phyloP scores from a whole-genome alignment of 2,329 filamentous ascomycete species.

The Diaporthe nobilis region DNA sequence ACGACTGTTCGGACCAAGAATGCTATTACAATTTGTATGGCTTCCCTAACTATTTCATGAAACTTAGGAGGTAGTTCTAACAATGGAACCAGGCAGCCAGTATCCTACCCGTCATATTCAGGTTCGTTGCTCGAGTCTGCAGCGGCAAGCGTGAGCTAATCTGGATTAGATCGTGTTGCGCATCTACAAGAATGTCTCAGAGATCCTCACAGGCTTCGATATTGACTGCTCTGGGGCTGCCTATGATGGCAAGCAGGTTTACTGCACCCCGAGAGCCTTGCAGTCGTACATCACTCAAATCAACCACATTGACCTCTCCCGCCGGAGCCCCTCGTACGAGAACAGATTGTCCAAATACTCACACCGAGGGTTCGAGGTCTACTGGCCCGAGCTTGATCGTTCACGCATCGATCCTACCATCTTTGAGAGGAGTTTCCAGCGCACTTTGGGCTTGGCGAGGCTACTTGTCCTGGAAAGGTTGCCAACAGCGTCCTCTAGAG shows the following conservation, averaged over 20 bases:
- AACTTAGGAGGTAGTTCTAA: background rate
- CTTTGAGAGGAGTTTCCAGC: slow-evolving; percentile 83
- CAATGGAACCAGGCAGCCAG: slow-evolving; percentile 69
- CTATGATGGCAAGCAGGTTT: slow-evolving; percentile 86
- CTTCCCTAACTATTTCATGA: background rate
- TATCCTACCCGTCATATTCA: slow-evolving; percentile 87
- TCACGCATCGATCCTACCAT: slow-evolving; percentile 87
- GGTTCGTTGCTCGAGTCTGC: slow-evolving; percentile 49
- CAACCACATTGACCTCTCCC: slow-evolving; percentile 83
- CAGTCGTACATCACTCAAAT: slow-evolving; percentile 85
- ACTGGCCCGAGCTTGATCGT: slow-evolving; percentile 82
- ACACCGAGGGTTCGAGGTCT: slow-evolving; percentile 86
- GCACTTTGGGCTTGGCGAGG: slow-evolving; percentile 83
- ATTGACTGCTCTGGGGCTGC: slow-evolving; percentile 88
- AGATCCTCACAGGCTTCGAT: slow-evolving; percentile 90
- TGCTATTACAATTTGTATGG: slow-evolving; percentile 81
- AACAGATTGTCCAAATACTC: slow-evolving; percentile 90
- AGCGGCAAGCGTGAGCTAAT: slow-evolving; percentile 36
- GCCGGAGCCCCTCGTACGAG: slow-evolving; percentile 89
- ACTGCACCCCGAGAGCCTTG: slow-evolving; percentile 81
- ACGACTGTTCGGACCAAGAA: slow-evolving; percentile 90
- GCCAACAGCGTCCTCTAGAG: slow-evolving; percentile 77
- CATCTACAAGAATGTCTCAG: slow-evolving; percentile 85
- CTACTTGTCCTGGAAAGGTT: slow-evolving; percentile 85
- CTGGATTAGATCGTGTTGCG: slow-evolving; percentile 79